These are phyloP conservation scores for Leccinum ochraceum DNA, from an alignment of 768 basidiomycete genomes.

Conservation along the genomic window DNA sequence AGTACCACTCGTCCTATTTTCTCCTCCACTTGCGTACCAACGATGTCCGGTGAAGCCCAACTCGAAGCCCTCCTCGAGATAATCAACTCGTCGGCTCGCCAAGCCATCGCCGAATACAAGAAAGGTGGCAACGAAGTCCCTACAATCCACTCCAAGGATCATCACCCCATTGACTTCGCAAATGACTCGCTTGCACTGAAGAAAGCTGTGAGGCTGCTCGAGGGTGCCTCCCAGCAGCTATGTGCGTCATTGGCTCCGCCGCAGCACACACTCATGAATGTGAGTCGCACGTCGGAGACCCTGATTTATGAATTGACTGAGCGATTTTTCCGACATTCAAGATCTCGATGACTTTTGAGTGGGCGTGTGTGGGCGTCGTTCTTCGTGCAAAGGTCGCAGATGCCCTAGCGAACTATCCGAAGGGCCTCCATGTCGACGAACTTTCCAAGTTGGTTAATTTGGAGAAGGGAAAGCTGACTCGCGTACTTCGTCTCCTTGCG, in stretches of 20 bases:
- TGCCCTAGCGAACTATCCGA: no score
- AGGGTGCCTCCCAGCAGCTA: slow-evolving; percentile 29
- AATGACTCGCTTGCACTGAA: slow-evolving; percentile 23
- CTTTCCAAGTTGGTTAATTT: no score
- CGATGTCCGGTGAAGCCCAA: slow-evolving; percentile 29
- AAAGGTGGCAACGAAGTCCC: slow-evolving; percentile 24
- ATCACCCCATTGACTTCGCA: slow-evolving; percentile 26
- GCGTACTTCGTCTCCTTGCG: slow-evolving; percentile 33
- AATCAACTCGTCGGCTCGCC: slow-evolving; percentile 30
- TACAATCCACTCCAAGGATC: slow-evolving; percentile 23
- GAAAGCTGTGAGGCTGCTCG: slow-evolving; percentile 29
- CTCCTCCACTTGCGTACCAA: neutral
- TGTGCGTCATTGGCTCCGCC: slow-evolving; percentile 30
- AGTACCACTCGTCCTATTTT: neutral
- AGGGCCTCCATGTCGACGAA: no score
- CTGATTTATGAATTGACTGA: neutral
- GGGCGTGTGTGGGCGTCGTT: no score
- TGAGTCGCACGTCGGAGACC: slow-evolving; percentile 3
- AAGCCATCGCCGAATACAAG: slow-evolving; percentile 29
- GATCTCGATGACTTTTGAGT: no score
- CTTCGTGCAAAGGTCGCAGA: no score
- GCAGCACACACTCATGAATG: slow-evolving; percentile 30
- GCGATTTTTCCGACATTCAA: no score
- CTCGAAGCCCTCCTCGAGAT: slow-evolving; percentile 33
- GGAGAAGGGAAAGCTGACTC: slow-evolving; percentile 26